These are phyloP conservation scores for Fraxinus cuspidata DNA, from an alignment of 257 asterid genomes.

Conservation along the genomic window DNA sequence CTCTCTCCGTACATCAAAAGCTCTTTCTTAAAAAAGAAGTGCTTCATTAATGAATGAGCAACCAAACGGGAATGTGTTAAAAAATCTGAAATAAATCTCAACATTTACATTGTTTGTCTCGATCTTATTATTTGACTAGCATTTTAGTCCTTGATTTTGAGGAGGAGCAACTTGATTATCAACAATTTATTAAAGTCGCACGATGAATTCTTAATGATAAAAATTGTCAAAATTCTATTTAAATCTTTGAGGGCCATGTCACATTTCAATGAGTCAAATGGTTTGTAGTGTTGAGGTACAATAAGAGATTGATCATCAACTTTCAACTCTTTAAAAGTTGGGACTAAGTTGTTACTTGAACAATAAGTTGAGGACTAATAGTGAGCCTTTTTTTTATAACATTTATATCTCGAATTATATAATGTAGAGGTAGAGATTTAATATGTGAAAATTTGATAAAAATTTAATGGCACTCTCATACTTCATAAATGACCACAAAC, in stretches of 20 bases:
- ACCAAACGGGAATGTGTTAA: not conserved
- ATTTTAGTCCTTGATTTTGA: not conserved
- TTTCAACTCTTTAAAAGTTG: not conserved
- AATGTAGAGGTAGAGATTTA: not conserved
- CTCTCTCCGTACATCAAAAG: not conserved
- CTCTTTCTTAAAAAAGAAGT: not conserved
- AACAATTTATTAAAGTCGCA: not conserved
- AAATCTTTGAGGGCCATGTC: not conserved
- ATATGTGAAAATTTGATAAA: not conserved
- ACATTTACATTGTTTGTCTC: not conserved
- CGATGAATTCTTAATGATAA: not conserved
- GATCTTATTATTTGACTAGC: not conserved
- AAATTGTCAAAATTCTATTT: too few relatives aligned
- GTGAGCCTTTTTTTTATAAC: not conserved
- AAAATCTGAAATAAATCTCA: not conserved
- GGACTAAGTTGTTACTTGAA: not conserved
- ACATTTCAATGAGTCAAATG: not conserved
- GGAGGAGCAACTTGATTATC: not conserved
- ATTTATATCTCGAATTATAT: not conserved
- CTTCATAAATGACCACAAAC: constrained; percentile 2
- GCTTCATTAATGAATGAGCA: not conserved
- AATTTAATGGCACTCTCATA: not conserved
- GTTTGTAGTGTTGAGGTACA: not conserved
- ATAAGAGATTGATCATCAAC: too few relatives aligned
- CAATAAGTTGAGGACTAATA: not conserved